phyloP scores from a whole-genome alignment of 257 asterid genomes.

The Penstemon barbatus region DNA sequence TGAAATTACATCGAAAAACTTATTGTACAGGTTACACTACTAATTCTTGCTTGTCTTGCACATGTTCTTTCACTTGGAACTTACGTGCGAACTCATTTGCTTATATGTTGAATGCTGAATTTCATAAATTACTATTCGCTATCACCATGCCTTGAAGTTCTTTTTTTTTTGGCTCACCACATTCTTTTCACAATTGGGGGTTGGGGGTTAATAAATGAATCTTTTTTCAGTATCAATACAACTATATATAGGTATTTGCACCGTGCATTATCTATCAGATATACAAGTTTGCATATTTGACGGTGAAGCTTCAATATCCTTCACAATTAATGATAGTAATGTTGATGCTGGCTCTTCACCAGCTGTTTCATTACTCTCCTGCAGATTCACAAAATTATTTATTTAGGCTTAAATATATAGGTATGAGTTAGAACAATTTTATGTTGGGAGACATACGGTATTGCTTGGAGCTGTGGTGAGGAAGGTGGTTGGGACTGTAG shows the following conservation, averaged over 20 bases:
- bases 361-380: conserved; percentile 39
- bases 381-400: conserved; percentile 23
- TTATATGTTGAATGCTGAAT: conserved; percentile 16
- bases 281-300: conserved; percentile 32
- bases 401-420: background rate
- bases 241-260: conserved; percentile 16
- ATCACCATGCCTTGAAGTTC: conserved; percentile 21
- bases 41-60: conserved; percentile 17
- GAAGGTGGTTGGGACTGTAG: conserved; percentile 32
- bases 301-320: conserved; percentile 38
- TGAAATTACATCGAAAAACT: conserved; percentile 6
- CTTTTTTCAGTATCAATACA: conserved; percentile 30
- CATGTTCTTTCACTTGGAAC: conserved; percentile 22
- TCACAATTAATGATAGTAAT: conserved; percentile 44
- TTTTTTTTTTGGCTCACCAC: conserved; percentile 16
- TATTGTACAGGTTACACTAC: conserved; percentile 24
- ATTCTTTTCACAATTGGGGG: conserved; percentile 13
- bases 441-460: conserved; percentile 41
- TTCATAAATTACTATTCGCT: conserved; percentile 13
- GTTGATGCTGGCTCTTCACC: conserved; percentile 41
- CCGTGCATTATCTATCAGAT: conserved; percentile 33
- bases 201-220: background rate
- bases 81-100: conserved; percentile 27
- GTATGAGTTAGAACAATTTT: conserved; percentile 2
- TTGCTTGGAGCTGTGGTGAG: conserved; percentile 35